Evolutionary conservation across 2,329 filamentous ascomycete species (phyloP), one percentile per base, ranked within the genome.

Genomic region (Fusarium haematococcum): DNA sequence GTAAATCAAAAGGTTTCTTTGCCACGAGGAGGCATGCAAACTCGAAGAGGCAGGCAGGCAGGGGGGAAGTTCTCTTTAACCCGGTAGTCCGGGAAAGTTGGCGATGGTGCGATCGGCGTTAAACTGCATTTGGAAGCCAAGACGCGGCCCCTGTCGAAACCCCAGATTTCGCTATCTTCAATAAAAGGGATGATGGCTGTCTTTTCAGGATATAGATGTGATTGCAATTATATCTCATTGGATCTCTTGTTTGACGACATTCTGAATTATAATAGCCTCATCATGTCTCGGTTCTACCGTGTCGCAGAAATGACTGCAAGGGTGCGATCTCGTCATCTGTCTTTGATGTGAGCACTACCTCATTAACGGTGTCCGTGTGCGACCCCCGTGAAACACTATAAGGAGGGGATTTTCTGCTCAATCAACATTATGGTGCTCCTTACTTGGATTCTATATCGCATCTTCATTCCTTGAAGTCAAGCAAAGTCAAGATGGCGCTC

Each of bases 211-310:
- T 18, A 50, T n/a, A 50, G 14, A 45, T 43, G 11, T 33, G 25
- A 7, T 39, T 48, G 33, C 8, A 4, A 45, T 57, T 39, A 27
- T 65, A 25, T 35, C 68, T 70, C 57, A 66, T 65, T 62, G 50
- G 39, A 2, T 18, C 5, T 32, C 39, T 50, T 13, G 9, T 20
- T 54, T 69, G 67, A 69, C 63, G 67, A 67, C 67, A 69, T 63
- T 67, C 35, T 54, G 37, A 67, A 43, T 35, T 25, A 32, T 62
- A 60, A 70, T 64, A 61, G 37, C 59, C 68, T 70, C 68, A 70
- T 67, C 13, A 37, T 43, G 61, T 25, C 25, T 63, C 11, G 20
- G 33, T 23, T 39, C 25, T 8, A 33, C n/a, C 7, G 20, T 45
- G 8, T 45, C 20, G 43, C 43, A 16, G 25, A 50, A 30, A 35